Evolutionary conservation across 371 early-diverging fungal genomes (phyloP).

Genomic region (Actinomortierella wolfii): DNA sequence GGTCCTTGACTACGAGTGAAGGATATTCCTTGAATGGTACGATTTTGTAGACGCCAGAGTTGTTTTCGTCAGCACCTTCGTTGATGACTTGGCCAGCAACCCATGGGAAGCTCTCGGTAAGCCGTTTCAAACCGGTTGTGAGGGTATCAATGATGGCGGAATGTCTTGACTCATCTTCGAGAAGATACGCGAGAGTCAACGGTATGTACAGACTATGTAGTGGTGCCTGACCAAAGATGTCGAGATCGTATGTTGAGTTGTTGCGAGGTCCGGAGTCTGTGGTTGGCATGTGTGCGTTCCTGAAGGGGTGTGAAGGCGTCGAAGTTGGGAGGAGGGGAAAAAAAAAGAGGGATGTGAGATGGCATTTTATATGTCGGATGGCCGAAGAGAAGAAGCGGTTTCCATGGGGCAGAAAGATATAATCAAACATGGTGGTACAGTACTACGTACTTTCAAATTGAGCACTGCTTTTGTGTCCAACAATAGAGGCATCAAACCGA

Average conservation of each 20-base stretch:
- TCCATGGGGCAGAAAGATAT: no score
- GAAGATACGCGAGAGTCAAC: neutral
- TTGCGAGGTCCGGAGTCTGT: no score
- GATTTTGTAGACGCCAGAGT: neutral
- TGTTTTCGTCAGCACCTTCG: neutral
- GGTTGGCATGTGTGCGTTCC: no score
- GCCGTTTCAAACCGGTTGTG: neutral
- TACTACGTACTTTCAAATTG: no score
- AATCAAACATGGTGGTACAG: no score
- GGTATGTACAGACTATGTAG: neutral
- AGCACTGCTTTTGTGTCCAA: no score
- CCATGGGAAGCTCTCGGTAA: slow-evolving; percentile 1
- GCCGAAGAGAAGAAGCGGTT: no score
- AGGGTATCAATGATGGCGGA: neutral
- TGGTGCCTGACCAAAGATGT: neutral
- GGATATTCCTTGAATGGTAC: neutral
- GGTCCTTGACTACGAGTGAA: neutral
- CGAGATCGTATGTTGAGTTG: neutral
- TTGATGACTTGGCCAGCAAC: neutral
- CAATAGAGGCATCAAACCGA: no score
- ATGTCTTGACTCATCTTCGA: neutral
- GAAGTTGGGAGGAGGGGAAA: no score
- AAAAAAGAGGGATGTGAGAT: no score
- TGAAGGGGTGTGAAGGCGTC: no score
- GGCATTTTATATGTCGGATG: no score